Base-by-base conservation (phyloP, 306 rosid species). In the Gynostemma pentaphyllum region DNA sequence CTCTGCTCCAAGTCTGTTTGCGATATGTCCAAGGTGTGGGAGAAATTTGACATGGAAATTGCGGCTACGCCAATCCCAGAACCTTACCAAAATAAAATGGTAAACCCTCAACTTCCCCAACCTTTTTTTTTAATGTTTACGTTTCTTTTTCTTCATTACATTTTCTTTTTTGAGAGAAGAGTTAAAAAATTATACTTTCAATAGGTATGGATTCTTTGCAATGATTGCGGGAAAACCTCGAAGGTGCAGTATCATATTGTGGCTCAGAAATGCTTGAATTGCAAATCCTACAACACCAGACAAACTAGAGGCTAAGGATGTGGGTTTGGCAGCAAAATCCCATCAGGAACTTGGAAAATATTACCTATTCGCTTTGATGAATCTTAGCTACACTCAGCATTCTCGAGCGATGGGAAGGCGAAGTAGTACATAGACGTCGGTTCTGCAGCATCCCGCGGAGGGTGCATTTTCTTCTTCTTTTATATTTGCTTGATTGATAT, bases 21-120 rank as follows among this genome's bases (percentile, higher is more conserved):
- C 71, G 96, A 88, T 62, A 88, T 91, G 98, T 88, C 96, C 37
- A 82, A 75, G 70, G 89, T 87, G 40, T 91, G 97, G 97, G 96
- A 87, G 74, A 82, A 74, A 72, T 68, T 81, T 45, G 97, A 90
- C 78, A 22, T 70, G 76, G 95, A 91, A 79, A 85, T 87, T 50
- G 96, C 98, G 7, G 86, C 91, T 27, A 80, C 81, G 16, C 89
- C 83, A 18, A 83, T 83, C 85, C 95, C 95, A 1, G 86, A 80
- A 39, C 66, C 34, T 4, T 83, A 76, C 64, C 82, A 74, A 34
- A 87, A 83, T 29, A 91, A 70, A 77, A 65, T 75, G 87, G 95
- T 86, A 12, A 39, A 72, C 23, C 49, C n/a, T n/a, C n/a, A n/a
- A n/a, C n/a, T n/a, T n/a, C 41, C 50, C 66, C 8, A 1, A 14